Base-by-base conservation (phyloP, 345 rosid species). In the Eucalyptus sideroxylon region DNA sequence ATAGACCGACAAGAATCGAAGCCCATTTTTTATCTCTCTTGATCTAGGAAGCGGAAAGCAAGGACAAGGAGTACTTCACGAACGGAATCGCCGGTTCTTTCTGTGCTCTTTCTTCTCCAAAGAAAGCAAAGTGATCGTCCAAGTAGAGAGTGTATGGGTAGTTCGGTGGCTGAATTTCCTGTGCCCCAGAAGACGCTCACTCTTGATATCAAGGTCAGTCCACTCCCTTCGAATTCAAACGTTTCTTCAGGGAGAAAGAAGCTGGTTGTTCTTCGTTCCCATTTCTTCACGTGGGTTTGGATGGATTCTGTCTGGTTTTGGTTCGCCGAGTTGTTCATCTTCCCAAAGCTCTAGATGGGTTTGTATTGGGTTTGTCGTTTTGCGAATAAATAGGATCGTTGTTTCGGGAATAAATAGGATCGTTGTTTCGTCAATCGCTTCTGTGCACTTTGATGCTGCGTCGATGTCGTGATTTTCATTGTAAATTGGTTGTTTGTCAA, bases 111-210 rank as follows among this genome's bases (percentile, higher is more conserved):
- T 31, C 23, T 16, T 31, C 23, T 31, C 47, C 27, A 8, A 10
- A 37, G 83, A 11, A 77, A 37, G 83, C 83, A 11, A 6, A 77
- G 47, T 21, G 47, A 16, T 19, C 49, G 42, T 31, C 17, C 12
- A 50, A 19, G 49, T 82, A 80, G 47, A 89, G 59, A 77, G 91
- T 44, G 69, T 0, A 94, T 95, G 96, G 93, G 89, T 56, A 91
- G 91, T 88, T 86, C 88, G 49, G 93, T 62, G 50, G 90, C 89
- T 89, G 90, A 24, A 30, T 95, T 96, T 90, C 96, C 96, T 27
- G 96, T 95, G 83, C 91, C 93, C 40, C 91, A 91, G 86, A 94
- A 88, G 91, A 91, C 91, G 44, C 30, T 94, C 30, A 93, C 94
- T 1, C 9, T 93, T 19, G 94, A 93, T 86, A 91, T 93, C n/a